A percentile compares a stretch with the other conserved stretches of the same genome.
phyloP scores from a whole-genome alignment of 352 stramenopile species.

The Halophytophthora polymorphica region DNA sequence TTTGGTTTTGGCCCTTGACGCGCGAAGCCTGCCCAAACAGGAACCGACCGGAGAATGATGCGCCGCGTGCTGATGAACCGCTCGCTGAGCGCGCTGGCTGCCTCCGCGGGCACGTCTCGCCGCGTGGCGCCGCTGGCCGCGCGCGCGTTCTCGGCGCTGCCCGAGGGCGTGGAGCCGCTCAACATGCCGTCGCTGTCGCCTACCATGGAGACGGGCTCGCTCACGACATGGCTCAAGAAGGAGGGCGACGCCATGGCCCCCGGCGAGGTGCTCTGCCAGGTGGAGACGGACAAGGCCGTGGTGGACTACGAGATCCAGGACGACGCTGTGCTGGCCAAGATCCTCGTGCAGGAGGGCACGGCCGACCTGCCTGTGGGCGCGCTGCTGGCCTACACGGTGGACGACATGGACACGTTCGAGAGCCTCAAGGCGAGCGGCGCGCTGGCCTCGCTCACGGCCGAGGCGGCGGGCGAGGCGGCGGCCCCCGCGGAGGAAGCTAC shows the following conservation, averaged over 20 bases:
- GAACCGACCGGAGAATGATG: slow-evolving; percentile 19
- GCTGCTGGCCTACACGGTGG: slow-evolving; percentile 94
- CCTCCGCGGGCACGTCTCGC: slow-evolving; percentile 6
- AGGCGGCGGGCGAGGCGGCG: slow-evolving; percentile 6
- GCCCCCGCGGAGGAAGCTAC: slow-evolving; percentile 5
- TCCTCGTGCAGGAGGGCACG: slow-evolving; percentile 86
- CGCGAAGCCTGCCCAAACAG: neutral
- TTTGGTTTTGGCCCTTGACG: too few relatives aligned
- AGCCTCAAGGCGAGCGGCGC: slow-evolving; percentile 55
- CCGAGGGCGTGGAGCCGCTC: slow-evolving; percentile 68
- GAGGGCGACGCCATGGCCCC: slow-evolving; percentile 89
- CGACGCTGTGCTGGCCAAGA: slow-evolving; percentile 94
- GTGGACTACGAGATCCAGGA: slow-evolving; percentile 99
- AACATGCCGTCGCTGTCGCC: slow-evolving; percentile 96
- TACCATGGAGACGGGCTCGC: slow-evolving; percentile 95
- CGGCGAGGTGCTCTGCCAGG: slow-evolving; percentile 93
- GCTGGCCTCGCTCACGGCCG: slow-evolving; percentile 39
- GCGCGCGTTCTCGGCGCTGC: slow-evolving; percentile 48
- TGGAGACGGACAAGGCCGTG: slow-evolving; percentile 99
- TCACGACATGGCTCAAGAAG: slow-evolving; percentile 92
- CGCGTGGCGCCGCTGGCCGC: slow-evolving; percentile 15
- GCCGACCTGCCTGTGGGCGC: slow-evolving; percentile 90
- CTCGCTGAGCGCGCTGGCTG: slow-evolving; percentile 19
- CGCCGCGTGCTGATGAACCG: slow-evolving; percentile 34
- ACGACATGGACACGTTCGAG: slow-evolving; percentile 84